Conservation (phyloP, 2,329 filamentous ascomycete genomes). For the Aspergillus sp. region DNA sequence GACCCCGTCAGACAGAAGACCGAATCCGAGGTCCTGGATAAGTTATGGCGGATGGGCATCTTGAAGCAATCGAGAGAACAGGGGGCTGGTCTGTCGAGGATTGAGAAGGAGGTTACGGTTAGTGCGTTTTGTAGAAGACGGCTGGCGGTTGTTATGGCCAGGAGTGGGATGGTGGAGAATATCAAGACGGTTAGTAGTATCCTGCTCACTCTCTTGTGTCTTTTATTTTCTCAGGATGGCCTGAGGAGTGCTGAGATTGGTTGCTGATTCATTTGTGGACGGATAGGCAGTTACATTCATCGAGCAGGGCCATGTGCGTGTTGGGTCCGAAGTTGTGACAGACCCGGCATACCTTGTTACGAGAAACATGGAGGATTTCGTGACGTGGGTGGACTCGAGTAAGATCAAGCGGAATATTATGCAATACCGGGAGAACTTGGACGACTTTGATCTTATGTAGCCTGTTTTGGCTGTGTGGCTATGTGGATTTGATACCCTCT, state of each 20-base stretch:
- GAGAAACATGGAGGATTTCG: slow-evolving; percentile 88
- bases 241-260: not conserved
- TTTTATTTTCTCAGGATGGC: not conserved
- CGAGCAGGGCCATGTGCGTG: slow-evolving; percentile 89
- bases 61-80: slow-evolving; percentile 73
- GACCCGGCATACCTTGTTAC: slow-evolving; percentile 89
- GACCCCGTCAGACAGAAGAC: slow-evolving; percentile 78
- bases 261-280: slow-evolving; percentile 9
- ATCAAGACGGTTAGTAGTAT: slow-evolving; percentile 65
- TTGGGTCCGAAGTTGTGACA: slow-evolving; percentile 85
- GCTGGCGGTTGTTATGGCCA: slow-evolving; percentile 86
- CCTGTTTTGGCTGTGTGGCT: not conserved
- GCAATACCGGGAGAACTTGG: slow-evolving; percentile 90
- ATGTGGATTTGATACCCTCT: not conserved
- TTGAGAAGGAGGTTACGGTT: slow-evolving; percentile 87
- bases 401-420: slow-evolving; percentile 97
- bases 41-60: slow-evolving; percentile 90
- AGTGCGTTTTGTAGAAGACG: slow-evolving; percentile 81
- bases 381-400: slow-evolving; percentile 92
- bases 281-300: slow-evolving; percentile 67
- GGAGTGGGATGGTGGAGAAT: slow-evolving; percentile 87
- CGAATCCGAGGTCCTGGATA: slow-evolving; percentile 83
- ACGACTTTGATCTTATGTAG: slow-evolving; percentile 90
- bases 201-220: slow-evolving; percentile 10
- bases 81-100: slow-evolving; percentile 65